A percentile compares a stretch with the other conserved stretches of the same genome.
Evolutionary conservation across 106 monocot species (phyloP).

Genomic region (Dioscorea zingiberensis): DNA sequence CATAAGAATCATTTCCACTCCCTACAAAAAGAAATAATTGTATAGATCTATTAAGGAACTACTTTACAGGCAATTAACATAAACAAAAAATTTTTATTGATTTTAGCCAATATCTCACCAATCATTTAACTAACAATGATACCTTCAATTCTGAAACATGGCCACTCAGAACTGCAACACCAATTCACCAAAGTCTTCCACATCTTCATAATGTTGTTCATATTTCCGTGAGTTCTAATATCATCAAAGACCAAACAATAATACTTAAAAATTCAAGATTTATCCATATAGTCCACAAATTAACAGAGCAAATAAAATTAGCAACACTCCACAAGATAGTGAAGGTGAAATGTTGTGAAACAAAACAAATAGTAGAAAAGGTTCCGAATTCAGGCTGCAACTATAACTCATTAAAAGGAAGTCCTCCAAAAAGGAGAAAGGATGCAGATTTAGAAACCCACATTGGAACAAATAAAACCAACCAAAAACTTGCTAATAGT

Average conservation of each 20-base stretch:
- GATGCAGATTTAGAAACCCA: not conserved
- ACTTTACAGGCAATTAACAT: not conserved
- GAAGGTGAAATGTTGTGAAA: too few relatives aligned
- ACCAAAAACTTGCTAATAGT: slow-evolving; percentile 53
- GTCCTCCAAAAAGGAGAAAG: not conserved
- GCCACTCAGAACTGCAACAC: slow-evolving; percentile 19
- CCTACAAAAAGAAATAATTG: too few relatives aligned
- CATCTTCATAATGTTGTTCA: too few relatives aligned
- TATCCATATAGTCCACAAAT: not conserved
- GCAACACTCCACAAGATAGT: too few relatives aligned
- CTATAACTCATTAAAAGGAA: not conserved
- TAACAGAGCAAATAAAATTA: not conserved
- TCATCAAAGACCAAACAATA: slow-evolving; percentile 1
- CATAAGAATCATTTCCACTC: too few relatives aligned
- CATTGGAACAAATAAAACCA: not conserved
- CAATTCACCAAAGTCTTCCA: slow-evolving; percentile 39
- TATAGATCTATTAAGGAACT: not conserved
- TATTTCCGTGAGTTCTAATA: slow-evolving; percentile 43
- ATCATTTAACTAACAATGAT: too few relatives aligned
- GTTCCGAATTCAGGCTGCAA: not conserved
- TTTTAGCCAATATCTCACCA: too few relatives aligned
- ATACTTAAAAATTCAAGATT: not conserved
- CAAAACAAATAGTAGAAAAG: not conserved
- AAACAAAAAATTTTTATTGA: too few relatives aligned
- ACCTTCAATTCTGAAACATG: slow-evolving; percentile 36